These are phyloP conservation scores for Globisporangium spiculum DNA, from an alignment of 352 stramenopile genomes.

Conservation along the genomic window DNA sequence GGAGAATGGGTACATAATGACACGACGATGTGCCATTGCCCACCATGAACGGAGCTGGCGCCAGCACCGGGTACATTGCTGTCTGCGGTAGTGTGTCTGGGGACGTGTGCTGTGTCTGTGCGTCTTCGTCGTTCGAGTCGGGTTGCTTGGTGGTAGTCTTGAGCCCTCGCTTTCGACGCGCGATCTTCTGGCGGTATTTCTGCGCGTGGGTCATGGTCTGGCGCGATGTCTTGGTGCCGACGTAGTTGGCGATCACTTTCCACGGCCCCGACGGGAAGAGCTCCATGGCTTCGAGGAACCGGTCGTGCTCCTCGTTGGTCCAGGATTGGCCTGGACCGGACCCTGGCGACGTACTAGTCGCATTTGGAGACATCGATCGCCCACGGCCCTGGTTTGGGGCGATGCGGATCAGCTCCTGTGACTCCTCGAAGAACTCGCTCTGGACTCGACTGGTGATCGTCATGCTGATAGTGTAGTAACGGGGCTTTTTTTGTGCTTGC, in stretches of 20 bases:
- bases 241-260: conserved; percentile 26
- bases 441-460: conserved; percentile 19
- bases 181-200: conserved; percentile 32
- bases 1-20: conserved; percentile 15
- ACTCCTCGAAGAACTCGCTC: conserved; percentile 21
- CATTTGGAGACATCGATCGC: not conserved
- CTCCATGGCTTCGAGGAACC: conserved; percentile 27
- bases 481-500: not conserved
- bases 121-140: not conserved
- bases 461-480: not conserved
- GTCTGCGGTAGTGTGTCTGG: not conserved
- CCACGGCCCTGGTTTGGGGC: conserved; percentile 16
- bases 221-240: conserved; percentile 23
- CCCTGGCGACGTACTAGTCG: not conserved
- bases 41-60: not conserved
- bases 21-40: not conserved
- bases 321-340: conserved; percentile 12
- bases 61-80: not conserved
- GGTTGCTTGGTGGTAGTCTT: conserved; percentile 17
- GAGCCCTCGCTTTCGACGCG: conserved; percentile 18
- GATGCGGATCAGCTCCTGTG: conserved; percentile 20
- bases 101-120: not conserved
- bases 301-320: conserved; percentile 26
- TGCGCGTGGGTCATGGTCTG: conserved; percentile 31
- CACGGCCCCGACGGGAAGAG: conserved; percentile 26